Conservation (phyloP, 306 rosid genomes). For the Datisca glomerata region DNA sequence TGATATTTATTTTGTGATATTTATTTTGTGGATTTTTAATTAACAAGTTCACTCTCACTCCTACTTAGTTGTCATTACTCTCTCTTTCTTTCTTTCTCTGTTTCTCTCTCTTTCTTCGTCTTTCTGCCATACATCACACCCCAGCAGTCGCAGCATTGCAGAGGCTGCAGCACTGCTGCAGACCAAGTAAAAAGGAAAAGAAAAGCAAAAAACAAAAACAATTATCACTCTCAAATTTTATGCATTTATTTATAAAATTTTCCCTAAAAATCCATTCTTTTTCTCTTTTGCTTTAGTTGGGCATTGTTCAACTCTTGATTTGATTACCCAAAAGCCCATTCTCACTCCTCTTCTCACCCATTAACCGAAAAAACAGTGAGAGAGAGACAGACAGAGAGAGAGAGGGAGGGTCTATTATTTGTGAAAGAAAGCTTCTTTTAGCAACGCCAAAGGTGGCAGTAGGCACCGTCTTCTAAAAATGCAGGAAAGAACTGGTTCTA, state of each 20-base stretch:
- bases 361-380: slow-evolving; percentile 22
- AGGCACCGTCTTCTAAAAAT: slow-evolving; percentile 29
- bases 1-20: too few species aligned
- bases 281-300: not conserved
- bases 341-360: slow-evolving; percentile 11
- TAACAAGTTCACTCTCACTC: slow-evolving; percentile 21
- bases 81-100: slow-evolving; percentile 11
- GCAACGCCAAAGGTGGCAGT: slow-evolving; percentile 49
- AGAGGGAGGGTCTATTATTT: slow-evolving; percentile 30
- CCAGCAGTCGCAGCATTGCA: slow-evolving; percentile 69
- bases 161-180: slow-evolving; percentile 56
- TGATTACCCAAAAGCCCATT: slow-evolving; percentile 34
- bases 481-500: slow-evolving; percentile 38
- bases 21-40: slow-evolving; percentile 20
- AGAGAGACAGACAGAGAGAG: slow-evolving; percentile 5
- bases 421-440: slow-evolving; percentile 44
- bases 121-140: slow-evolving; percentile 87
- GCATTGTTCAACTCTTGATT: slow-evolving; percentile 22
- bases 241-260: too few species aligned
- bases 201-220: slow-evolving; percentile 4
- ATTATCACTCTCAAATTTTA: slow-evolving; percentile 10
- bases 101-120: slow-evolving; percentile 17
- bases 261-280: not conserved
- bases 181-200: slow-evolving; percentile 12
- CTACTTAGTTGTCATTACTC: slow-evolving; percentile 20